Conservation (phyloP, 257 asterid genomes). For the Ilex aquifolium region DNA sequence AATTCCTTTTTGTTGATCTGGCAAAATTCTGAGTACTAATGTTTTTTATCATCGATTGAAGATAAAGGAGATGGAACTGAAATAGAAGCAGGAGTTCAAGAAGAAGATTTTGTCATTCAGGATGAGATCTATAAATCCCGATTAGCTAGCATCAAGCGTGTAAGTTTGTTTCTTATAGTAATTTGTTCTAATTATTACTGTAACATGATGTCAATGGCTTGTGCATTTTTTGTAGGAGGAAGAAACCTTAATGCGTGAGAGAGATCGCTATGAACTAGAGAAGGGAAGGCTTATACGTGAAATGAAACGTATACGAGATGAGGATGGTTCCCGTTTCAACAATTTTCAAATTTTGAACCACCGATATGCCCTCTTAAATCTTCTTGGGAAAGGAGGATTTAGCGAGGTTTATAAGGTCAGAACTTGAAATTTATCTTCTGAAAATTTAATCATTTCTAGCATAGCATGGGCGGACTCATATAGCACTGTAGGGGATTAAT, state of each 20-base stretch:
- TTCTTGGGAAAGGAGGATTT: constrained; percentile 97
- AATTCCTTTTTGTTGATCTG: no score
- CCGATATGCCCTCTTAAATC: constrained; percentile 93
- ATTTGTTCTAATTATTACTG: neutral
- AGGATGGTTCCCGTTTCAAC: constrained; percentile 94
- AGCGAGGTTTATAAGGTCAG: constrained; percentile 97
- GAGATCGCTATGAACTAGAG: constrained; percentile 93
- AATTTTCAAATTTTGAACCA: constrained; percentile 92
- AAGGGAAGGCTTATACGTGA: constrained; percentile 95
- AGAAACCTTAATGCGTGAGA: constrained; percentile 82
- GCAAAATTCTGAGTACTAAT: neutral
- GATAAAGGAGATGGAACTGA: constrained; percentile 78
- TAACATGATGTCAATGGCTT: constrained; percentile 5
- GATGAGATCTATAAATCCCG: constrained; percentile 94
- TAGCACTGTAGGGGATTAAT: no score
- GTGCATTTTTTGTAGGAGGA: constrained; percentile 66
- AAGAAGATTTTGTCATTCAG: constrained; percentile 75
- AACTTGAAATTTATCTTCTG: constrained; percentile 5
- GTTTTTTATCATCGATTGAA: constrained; percentile 22
- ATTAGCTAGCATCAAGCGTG: constrained; percentile 88
- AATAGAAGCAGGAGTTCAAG: constrained; percentile 60
- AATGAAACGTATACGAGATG: constrained; percentile 98
- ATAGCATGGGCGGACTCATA: no score
- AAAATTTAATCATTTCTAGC: constrained; percentile 7
- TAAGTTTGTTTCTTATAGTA: constrained; percentile 27